Percentiles rank a stretch among this genome's conserved stretches.
Evolutionary conservation across 2,329 filamentous ascomycete species (phyloP).

Genomic region (Ceratocystis cacaofunesta): DNA sequence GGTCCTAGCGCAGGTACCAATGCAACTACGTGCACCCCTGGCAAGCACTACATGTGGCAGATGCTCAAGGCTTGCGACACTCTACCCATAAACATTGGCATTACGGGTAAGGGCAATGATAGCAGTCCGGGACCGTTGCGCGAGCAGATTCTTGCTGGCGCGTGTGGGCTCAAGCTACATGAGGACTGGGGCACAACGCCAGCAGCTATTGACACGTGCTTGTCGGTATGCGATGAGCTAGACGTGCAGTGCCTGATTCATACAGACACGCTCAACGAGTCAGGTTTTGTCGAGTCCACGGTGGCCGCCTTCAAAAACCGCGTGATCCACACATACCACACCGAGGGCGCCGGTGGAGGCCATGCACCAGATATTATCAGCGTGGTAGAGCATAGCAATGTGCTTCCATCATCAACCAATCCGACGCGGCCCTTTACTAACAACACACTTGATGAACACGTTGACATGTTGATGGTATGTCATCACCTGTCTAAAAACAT

Average conservation of each 20-base stretch:
- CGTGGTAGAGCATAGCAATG: conserved; percentile 77
- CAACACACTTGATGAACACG: conserved; percentile 89
- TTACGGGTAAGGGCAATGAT: conserved; percentile 92
- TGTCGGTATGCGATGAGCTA: conserved; percentile 72
- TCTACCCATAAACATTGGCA: conserved; percentile 73
- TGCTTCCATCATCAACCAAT: conserved; percentile 82
- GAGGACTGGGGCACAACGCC: conserved; percentile 94
- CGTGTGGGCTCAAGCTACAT: conserved; percentile 82
- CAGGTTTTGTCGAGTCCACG: conserved; percentile 89
- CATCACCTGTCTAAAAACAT: conserved; percentile 88
- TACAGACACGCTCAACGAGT: conserved; percentile 91
- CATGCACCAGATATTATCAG: conserved; percentile 94
- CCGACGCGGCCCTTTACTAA: conserved; percentile 79
- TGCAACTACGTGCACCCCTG: conserved; percentile 86
- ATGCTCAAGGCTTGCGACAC: conserved; percentile 81
- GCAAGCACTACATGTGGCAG: conserved; percentile 63
- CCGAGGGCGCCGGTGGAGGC: conserved; percentile 84
- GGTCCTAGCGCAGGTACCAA: conserved; percentile 84
- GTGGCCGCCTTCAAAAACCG: conserved; percentile 71
- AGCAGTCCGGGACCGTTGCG: conserved; percentile 52
- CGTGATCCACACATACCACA: conserved; percentile 93
- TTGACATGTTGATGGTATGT: conserved; percentile 98
- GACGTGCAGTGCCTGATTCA: conserved; percentile 92
- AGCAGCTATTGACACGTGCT: conserved; percentile 76
- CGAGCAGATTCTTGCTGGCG: conserved; percentile 71